Conservation (phyloP, 192 early-diverging fungal species). For the Coemansia asiatica region DNA sequence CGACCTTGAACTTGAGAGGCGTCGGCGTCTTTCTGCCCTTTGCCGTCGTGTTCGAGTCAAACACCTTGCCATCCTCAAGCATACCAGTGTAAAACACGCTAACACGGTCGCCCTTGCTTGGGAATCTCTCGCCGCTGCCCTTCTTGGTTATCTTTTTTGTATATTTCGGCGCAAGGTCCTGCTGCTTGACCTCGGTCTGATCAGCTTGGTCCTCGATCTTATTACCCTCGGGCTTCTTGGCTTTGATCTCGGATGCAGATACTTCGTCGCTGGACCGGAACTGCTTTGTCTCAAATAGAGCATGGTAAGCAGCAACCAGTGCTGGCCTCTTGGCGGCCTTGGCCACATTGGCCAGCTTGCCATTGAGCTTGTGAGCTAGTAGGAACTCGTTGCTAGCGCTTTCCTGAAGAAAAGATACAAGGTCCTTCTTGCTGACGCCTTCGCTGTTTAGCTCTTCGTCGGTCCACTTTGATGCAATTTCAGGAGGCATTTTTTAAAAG, state of each 20-base stretch:
- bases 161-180: slow-evolving; percentile 58
- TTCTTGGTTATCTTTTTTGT: slow-evolving; percentile 65
- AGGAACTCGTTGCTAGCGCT: slow-evolving; percentile 65
- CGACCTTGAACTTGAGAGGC: slow-evolving; percentile 78
- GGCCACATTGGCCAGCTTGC: slow-evolving; percentile 65
- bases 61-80: slow-evolving; percentile 69
- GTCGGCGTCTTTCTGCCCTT: slow-evolving; percentile 63
- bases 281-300: slow-evolving; percentile 62
- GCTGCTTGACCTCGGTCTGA: slow-evolving; percentile 14
- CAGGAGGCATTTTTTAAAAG: slow-evolving; percentile 22
- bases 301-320: slow-evolving; percentile 62
- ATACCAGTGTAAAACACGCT: slow-evolving; percentile 66
- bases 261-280: slow-evolving; percentile 54
- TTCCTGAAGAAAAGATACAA: slow-evolving; percentile 65
- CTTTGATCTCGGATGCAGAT: slow-evolving; percentile 36
- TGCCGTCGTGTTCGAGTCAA: slow-evolving; percentile 64
- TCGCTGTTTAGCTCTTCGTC: slow-evolving; percentile 62
- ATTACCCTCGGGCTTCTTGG: slow-evolving; percentile 22
- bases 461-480: slow-evolving; percentile 59
- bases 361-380: slow-evolving; percentile 67
- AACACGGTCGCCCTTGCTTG: slow-evolving; percentile 71
- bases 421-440: slow-evolving; percentile 70
- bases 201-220: slow-evolving; percentile 8
- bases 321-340: slow-evolving; percentile 71
- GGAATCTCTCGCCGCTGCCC: slow-evolving; percentile 59